Evolutionary conservation across 345 rosid genomes (phyloP).

Genomic region (Euphorbia pulcherrima): DNA sequence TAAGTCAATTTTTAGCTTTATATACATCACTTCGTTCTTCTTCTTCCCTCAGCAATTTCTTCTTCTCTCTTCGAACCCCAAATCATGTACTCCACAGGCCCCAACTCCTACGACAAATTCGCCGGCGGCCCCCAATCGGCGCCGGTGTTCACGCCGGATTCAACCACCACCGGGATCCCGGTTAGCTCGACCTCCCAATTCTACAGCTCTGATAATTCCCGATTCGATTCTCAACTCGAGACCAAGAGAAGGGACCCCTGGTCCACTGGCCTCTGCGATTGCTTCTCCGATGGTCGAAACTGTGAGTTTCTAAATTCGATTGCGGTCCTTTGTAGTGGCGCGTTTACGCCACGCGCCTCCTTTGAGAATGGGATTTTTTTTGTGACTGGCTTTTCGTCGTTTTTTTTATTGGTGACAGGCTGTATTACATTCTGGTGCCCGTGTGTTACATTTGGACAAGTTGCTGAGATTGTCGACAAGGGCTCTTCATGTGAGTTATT

Average conservation of each 20-base stretch:
- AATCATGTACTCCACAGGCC: slow-evolving; percentile 17
- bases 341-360: not conserved
- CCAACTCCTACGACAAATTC: slow-evolving; percentile 14
- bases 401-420: slow-evolving; percentile 19
- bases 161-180: slow-evolving; percentile 25
- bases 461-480: slow-evolving; percentile 42
- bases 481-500: slow-evolving; percentile 35
- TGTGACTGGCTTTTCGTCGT: not conserved
- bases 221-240: not conserved
- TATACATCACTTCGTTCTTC: not conserved
- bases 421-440: slow-evolving; percentile 43
- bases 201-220: slow-evolving; percentile 9
- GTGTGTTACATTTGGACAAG: slow-evolving; percentile 35
- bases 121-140: not conserved
- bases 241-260: slow-evolving; percentile 24
- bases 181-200: slow-evolving; percentile 4
- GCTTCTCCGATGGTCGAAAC: slow-evolving; percentile 32
- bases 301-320: slow-evolving; percentile 21
- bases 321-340: not conserved
- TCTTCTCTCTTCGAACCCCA: not conserved
- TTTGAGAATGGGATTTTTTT: not conserved
- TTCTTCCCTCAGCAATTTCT: not conserved
- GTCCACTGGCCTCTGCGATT: slow-evolving; percentile 41
- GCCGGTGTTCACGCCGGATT: not conserved
- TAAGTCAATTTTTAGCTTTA: no score